Evolutionary conservation across 2,329 filamentous ascomycete genomes (phyloP).

Genomic region (Aotearoamyces nothofagi): DNA sequence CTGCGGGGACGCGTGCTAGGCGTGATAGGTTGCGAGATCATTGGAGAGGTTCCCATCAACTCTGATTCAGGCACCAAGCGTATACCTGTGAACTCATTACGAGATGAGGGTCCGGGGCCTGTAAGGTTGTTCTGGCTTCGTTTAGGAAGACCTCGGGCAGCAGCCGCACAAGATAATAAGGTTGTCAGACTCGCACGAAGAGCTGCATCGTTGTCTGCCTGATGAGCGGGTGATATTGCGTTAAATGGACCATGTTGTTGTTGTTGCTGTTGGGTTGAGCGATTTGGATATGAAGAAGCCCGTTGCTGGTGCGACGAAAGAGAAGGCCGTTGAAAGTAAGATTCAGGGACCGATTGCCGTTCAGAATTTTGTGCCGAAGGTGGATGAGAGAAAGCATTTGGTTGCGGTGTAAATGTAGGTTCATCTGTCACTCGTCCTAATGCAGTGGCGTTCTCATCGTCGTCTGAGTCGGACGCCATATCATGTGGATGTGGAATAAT

Average conservation of each 20-base stretch:
- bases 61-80: constrained; percentile 46
- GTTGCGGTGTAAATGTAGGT: constrained; percentile 62
- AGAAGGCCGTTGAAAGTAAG: constrained; percentile 18
- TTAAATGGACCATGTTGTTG: constrained; percentile 38
- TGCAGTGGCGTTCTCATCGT: constrained; percentile 71
- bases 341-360: constrained; percentile 25
- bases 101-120: constrained; percentile 13
- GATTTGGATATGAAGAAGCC: constrained; percentile 20
- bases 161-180: constrained; percentile 84
- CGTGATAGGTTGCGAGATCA: constrained; percentile 12
- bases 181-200: constrained; percentile 89
- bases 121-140: constrained; percentile 19
- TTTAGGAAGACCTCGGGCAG: constrained; percentile 70
- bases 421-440: constrained; percentile 45
- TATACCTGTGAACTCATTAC: constrained; percentile 30
- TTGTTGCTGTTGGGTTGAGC: constrained; percentile 15
- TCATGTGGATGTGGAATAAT: constrained; percentile 6
- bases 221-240: constrained; percentile 59
- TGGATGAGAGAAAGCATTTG: constrained; percentile 83
- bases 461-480: constrained; percentile 30
- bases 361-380: constrained; percentile 33
- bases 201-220: constrained; percentile 84
- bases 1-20: constrained; percentile 11
- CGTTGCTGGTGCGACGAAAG: constrained; percentile 21
- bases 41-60: constrained; percentile 26